Base-by-base conservation (phyloP, 2,329 filamentous ascomycete species). In the Colletotrichum eleusines region DNA sequence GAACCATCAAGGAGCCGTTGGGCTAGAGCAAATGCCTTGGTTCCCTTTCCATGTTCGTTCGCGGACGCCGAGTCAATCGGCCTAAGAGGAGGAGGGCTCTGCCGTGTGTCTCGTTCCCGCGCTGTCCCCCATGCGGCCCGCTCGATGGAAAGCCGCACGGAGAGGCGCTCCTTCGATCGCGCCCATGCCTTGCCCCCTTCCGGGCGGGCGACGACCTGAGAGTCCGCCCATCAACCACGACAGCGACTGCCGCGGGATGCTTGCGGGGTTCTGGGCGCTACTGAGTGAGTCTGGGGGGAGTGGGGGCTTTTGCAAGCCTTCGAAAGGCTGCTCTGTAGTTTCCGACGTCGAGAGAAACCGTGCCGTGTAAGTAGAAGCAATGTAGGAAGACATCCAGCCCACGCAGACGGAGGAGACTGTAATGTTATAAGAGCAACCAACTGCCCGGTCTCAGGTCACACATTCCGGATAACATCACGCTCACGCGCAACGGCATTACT, bases 121-220 rank as follows among this genome's bases (percentile, higher is more conserved):
- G 2, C 20, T 38, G 28, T 5, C 14, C 33, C 7, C 7, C 33
- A 23, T 26, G 53, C n/a, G 18, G 12, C 9, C 58, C 23, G 33
- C 23, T 46, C n/a, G 59, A 50, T 51, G 18, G 11, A 0, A 23
- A 61, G 31, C 5, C 26, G 31, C 31, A 23, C 31, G 58, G n/a
- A 18, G 35, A 50, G 12, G 14, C 44, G 16, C 33, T 38, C 44
- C 42, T 28, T 35, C 59, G 3, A 50, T 28, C 59, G 33, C n/a
- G 23, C 33, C 44, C 33, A 38, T 28, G 33, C 44, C 44, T 50
- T 55, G 59, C 44, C 59, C 59, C 16, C 31, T 61, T 61, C 44
- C 59, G 59, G 59, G 4, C 23, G 57, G 28, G 28, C 11, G 11
- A 40, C 26, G 57, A 60, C n/a, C n/a, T 35, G 14, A n/a, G 12